Conservation (phyloP, 345 rosid genomes). For the Acer saccharum region DNA sequence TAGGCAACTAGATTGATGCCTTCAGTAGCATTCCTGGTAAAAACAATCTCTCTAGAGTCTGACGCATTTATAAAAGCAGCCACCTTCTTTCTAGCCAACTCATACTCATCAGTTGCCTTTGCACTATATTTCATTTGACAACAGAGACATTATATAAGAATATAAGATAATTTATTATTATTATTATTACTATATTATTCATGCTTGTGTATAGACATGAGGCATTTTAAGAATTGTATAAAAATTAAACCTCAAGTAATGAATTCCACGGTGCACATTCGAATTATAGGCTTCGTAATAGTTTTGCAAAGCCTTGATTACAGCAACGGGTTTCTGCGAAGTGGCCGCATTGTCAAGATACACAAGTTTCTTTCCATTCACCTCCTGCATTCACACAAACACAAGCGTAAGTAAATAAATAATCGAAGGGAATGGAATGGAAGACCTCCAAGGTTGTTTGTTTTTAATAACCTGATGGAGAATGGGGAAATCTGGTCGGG, state of each 20-base stretch:
- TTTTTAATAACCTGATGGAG: conserved; percentile 63
- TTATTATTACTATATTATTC: too few relatives aligned
- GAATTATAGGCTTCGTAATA: conserved; percentile 82
- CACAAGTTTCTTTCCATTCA: conserved; percentile 80
- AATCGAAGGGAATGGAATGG: too few relatives aligned
- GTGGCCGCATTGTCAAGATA: conserved; percentile 98
- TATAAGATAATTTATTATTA: too few relatives aligned
- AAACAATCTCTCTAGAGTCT: conserved; percentile 71
- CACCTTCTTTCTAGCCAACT: conserved; percentile 87
- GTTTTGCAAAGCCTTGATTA: conserved; percentile 67
- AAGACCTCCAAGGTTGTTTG: too few relatives aligned
- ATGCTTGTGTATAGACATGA: too few relatives aligned
- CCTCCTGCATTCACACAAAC: conserved; percentile 44
- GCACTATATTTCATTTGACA: conserved; percentile 46
- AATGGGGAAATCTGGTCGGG: conserved; percentile 82
- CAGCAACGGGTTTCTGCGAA: conserved; percentile 82
- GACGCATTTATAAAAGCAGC: conserved; percentile 81
- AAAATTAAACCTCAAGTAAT: conserved; percentile 60
- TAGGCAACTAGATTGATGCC: conserved; percentile 92
- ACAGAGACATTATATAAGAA: background rate
- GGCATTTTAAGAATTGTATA: too few relatives aligned
- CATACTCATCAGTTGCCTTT: conserved; percentile 89
- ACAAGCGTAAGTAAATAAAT: background rate
- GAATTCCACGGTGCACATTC: conserved; percentile 89
- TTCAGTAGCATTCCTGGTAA: conserved; percentile 95